Evolutionary conservation across 2,329 filamentous ascomycete genomes (phyloP), one percentile per base, ranked within the genome.

Genomic region (Penicillium sp.): DNA sequence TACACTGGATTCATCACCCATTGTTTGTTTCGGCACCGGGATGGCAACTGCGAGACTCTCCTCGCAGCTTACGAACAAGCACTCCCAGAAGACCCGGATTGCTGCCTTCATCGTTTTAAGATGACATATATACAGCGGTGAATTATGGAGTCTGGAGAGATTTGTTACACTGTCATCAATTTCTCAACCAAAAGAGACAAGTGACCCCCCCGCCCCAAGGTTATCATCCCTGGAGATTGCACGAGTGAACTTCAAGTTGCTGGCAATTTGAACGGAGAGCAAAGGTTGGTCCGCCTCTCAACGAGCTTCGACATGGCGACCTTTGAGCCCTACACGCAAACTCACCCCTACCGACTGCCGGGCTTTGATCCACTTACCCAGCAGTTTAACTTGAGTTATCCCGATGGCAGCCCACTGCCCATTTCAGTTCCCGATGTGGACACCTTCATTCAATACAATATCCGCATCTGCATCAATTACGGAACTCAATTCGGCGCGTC

Each of bases 401-500:
- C 67, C 3, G 70, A 81, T 61, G 75, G 75, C 25, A 66, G 63
- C 1, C 55, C 66, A 1, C 62, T 79, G 51, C 54, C 62, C 0
- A 59, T 76, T 35, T 56, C 63, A 38, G 64, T 83, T 49, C 40
- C 53, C 7, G 61, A 66, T 3, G 50, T 84, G 35, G 66, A 81
- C 55, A 46, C 52, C 4, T 73, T 73, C 43, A 65, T 75, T 46
- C 64, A 70, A 49, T 77, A 78, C 61, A 73, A 72, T 50, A 65
- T 74, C 48, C 68, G 69, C 7, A 62, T 75, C 33, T 73, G 68
- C 62, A 81, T 87, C 73, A 84, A 83, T 68, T 88, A 84, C 63
- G 83, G 80, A 45, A 70, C 78, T 13, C 86, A 91, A 64, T 75
- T 90, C 44, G 88, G 88, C 28, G 81, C 85, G 25, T 81, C 79